phyloP scores from a whole-genome alignment of 805 yeast species.

The Wickerhamomyces rabaulensis region DNA sequence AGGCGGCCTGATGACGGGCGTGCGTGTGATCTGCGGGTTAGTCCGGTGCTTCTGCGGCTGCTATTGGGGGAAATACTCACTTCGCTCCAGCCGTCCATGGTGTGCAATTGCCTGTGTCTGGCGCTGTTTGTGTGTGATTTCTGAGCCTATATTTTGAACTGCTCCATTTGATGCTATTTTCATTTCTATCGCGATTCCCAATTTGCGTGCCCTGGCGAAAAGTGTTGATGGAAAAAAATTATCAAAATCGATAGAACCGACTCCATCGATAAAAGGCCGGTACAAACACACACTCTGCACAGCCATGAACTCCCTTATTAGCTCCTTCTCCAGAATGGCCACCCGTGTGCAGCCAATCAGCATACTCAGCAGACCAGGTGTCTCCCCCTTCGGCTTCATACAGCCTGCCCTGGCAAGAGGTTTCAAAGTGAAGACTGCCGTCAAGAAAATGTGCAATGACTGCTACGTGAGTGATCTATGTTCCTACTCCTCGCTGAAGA shows the following conservation, averaged over 20 bases:
- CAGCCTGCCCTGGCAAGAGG: slow-evolving; percentile 46
- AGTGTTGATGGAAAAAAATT: neutral
- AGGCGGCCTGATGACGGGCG: slow-evolving; percentile 21
- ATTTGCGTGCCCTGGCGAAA: neutral
- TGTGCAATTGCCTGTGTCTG: neutral
- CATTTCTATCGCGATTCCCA: neutral
- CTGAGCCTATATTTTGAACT: neutral
- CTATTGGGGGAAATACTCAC: slow-evolving; percentile 6
- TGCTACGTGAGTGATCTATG: slow-evolving; percentile 48
- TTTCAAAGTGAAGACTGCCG: slow-evolving; percentile 88
- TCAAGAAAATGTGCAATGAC: slow-evolving; percentile 87
- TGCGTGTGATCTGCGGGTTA: slow-evolving; percentile 10
- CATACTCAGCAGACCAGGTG: slow-evolving; percentile 11
- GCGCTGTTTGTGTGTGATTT: neutral
- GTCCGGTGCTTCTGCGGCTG: neutral
- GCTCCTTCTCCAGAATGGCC: slow-evolving; percentile 13
- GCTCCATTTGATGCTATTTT: neutral
- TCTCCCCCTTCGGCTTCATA: slow-evolving; percentile 16
- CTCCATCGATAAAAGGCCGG: neutral
- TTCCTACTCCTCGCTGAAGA: neutral
- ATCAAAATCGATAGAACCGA: neutral
- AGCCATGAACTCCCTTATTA: slow-evolving; percentile 11
- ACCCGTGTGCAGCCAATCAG: slow-evolving; percentile 16
- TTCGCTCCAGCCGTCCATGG: slow-evolving; percentile 25
- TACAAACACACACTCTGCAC: neutral